Base-by-base conservation (phyloP, 805 yeast species). In the Saturnispora zaruensis region DNA sequence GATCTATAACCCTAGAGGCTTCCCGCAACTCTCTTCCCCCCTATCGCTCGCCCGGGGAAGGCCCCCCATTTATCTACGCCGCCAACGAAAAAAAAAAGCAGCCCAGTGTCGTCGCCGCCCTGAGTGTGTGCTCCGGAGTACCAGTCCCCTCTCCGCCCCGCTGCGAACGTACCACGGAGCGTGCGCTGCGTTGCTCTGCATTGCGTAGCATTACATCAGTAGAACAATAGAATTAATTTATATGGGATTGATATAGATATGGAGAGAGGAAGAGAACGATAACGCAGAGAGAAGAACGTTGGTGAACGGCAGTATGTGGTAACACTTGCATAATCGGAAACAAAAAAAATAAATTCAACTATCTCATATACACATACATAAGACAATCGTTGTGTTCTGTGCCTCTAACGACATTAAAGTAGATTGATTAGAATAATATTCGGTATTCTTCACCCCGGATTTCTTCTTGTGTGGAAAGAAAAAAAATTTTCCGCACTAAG, bases 361-460 rank as follows among this genome's bases (percentile, higher is more conserved):
- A 28, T 28, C 32, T 28, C 13, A 28, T 9, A 28, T 28, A 28
- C 32, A 28, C 13, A 28, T 28, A 28, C 32, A 28, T 28, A 28
- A 28, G 32, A 28, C 13, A 9, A 14, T 28, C 32, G 32, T 28
- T 5, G 32, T 28, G 32, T 28, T 5, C 14, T 28, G 14, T 28
- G 21, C 8, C 21, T 36, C 21, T 36, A 36, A 18, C 40, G 20
- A 36, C 40, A 36, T 11, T 36, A 36, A 14, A 28, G 9, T 36
- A 36, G 21, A 18, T 32, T 11, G 34, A 32, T 16, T 36, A 36
- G 40, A 18, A 36, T 36, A 18, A 20, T 36, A 36, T 36, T 36
- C 40, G 40, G 40, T 36, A 18, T 36, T 36, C 40, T 36, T 36
- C 40, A 36, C 40, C 40, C 40, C 40, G 40, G 40, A 36, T 36